Evolutionary conservation across 768 basidiomycete species (phyloP).

Genomic region (Leccinum rimulosum): DNA sequence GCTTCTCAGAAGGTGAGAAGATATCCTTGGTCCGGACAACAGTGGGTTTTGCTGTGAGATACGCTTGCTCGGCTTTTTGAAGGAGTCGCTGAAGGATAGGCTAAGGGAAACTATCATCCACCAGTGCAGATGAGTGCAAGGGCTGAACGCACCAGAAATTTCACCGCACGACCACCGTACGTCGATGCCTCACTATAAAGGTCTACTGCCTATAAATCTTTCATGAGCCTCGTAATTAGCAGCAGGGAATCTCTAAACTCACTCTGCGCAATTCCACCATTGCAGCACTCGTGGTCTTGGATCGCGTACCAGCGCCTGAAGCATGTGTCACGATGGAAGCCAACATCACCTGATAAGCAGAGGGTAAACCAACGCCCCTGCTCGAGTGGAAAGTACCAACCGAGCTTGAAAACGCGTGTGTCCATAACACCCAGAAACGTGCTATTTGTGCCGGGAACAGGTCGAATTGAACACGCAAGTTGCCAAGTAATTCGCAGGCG

Average conservation of each 20-base stretch:
- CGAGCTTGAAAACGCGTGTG: constrained; percentile 64
- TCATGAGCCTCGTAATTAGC: background rate
- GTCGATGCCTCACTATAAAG: constrained; percentile 62
- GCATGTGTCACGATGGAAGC: constrained; percentile 75
- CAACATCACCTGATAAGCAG: constrained; percentile 58
- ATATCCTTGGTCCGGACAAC: constrained; percentile 50
- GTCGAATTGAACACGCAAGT: constrained; percentile 46
- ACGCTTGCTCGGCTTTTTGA: constrained; percentile 56
- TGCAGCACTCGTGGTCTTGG: constrained; percentile 70
- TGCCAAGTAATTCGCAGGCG: constrained; percentile 55
- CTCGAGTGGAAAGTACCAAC: constrained; percentile 35
- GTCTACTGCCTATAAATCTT: constrained; percentile 44
- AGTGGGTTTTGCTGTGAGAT: constrained; percentile 45
- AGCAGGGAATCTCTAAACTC: background rate
- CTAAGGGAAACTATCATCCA: constrained; percentile 33
- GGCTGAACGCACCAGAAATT: constrained; percentile 55
- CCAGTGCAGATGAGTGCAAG: background rate
- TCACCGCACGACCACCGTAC: constrained; percentile 64
- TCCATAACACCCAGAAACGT: constrained; percentile 73
- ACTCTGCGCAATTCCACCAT: constrained; percentile 54
- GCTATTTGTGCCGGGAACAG: constrained; percentile 57
- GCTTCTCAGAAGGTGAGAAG: constrained; percentile 47
- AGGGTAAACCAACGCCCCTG: background rate
- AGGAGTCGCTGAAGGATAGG: constrained; percentile 64
- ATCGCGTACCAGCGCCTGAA: constrained; percentile 41